Conservation (phyloP, 2,329 filamentous ascomycete genomes). For the Calonectria multiphialidica region DNA sequence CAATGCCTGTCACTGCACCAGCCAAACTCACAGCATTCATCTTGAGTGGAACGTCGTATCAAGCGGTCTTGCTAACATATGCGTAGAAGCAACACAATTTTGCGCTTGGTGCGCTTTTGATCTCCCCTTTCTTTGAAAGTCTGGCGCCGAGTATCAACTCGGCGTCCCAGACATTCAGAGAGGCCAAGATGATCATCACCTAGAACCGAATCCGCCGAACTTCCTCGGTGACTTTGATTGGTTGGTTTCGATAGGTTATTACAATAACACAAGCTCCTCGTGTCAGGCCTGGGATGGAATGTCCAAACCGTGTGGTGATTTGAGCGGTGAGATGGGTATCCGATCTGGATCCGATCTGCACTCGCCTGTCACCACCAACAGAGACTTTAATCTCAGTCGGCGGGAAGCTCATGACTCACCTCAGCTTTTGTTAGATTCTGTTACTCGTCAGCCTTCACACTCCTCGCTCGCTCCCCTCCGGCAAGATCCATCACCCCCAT, state of each 20-base stretch:
- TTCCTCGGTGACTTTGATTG: not conserved
- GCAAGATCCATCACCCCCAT: not conserved
- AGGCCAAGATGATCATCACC: not conserved
- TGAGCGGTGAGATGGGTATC: not conserved
- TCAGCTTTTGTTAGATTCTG: not conserved
- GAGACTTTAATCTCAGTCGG: not conserved
- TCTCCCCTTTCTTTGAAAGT: not conserved
- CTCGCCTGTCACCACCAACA: not conserved
- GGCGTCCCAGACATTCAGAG: not conserved
- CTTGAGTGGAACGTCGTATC: no score
- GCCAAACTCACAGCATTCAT: no score
- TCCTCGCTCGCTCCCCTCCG: not conserved
- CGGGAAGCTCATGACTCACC: not conserved
- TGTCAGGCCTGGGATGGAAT: not conserved
- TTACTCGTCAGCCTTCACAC: not conserved
- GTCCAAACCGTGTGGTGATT: not conserved
- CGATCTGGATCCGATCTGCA: not conserved
- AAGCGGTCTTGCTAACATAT: not conserved
- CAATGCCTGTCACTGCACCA: no score
- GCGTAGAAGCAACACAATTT: not conserved
- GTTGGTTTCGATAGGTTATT: not conserved
- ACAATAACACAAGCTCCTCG: not conserved
- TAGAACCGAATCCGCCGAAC: not conserved
- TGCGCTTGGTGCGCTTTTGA: not conserved
- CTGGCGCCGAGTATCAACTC: not conserved